Base-by-base conservation (phyloP, 2,329 filamentous ascomycete genomes). In the Cordyceps pruinosa region DNA sequence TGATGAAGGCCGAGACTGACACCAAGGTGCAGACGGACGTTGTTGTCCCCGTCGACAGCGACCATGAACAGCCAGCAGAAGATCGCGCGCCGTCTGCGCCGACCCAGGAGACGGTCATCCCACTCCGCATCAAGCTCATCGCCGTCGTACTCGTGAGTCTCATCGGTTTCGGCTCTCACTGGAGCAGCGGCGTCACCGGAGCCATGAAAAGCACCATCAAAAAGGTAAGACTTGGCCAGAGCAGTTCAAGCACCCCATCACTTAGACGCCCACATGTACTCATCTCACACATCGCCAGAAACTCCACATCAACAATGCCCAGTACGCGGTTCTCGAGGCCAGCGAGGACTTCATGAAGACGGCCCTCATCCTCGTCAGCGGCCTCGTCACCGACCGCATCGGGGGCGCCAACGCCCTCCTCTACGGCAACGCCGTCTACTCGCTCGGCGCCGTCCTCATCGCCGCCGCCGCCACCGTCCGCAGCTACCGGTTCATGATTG, bases 301-400 rank as follows among this genome's bases (percentile, higher is more conserved):
- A 72, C 71, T 85, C 42, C 60, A 78, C 47, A 84, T 86, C 64
- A 78, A 78, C 64, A 86, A 86, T 62, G 77, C 77, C 0, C 76
- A 85, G 62, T 86, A 78, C 62, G 76, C 83, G 0, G 70, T 85
- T 0, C 72, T 86, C 0, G 80, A 83, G 61, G 78, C 82, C 0
- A 85, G 81, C 44, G 79, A 84, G 60, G 77, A 85, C 63, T 86
- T 85, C 58, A 85, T 86, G 78, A 77, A 77, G 15, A 83, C 80
- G 0, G 71, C 76, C 0, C 66, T 85, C 3, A 81, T 85, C 21
- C 66, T 85, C 0, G 58, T 74, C 26, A 82, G 75, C 23, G 83
- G 83, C 1, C 61, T 83, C 2, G 64, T 85, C 1, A 85, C 82
- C 0, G 82, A 85, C 61, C 74, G 79, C 10, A 74, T 83, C 17